Evolutionary conservation across 441 rosid species (phyloP).

Genomic region (Monsonia emarginata): DNA sequence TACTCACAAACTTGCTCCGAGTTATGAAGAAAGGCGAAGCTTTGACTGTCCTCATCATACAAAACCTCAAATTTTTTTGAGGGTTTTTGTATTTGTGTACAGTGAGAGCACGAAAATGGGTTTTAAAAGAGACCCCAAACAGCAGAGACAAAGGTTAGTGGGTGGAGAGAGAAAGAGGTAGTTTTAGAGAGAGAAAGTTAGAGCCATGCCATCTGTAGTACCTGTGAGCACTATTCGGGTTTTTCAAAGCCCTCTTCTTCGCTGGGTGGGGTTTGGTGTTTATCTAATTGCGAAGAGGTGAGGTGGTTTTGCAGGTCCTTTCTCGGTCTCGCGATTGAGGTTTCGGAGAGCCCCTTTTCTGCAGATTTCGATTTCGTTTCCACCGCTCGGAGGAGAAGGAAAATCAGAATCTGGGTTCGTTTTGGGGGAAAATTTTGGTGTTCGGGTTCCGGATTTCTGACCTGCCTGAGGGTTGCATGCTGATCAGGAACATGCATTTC

Average conservation of each 20-base stretch:
- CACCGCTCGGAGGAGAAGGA: neutral
- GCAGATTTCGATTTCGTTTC: neutral
- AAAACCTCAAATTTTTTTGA: neutral
- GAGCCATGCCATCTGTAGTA: conserved; percentile 26
- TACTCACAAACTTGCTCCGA: too few relatives aligned
- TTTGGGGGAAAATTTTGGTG: neutral
- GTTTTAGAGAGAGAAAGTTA: neutral
- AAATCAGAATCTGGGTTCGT: neutral
- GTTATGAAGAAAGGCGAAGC: neutral
- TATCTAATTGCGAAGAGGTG: neutral
- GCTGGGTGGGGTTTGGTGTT: conserved; percentile 17
- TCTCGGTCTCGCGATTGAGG: neutral
- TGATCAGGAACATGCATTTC: conserved; percentile 31
- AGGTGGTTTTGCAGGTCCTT: neutral
- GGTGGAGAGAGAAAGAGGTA: neutral
- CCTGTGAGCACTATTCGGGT: conserved; percentile 26
- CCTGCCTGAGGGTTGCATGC: conserved; percentile 24
- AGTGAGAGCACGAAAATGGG: conserved; percentile 5
- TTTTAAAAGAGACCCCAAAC: neutral
- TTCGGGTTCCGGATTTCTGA: conserved; percentile 17
- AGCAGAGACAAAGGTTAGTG: conserved; percentile 6
- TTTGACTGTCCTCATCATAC: conserved; percentile 1
- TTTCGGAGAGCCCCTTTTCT: neutral
- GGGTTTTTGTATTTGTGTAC: neutral
- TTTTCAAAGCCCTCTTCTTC: conserved; percentile 22